These are phyloP conservation scores for Trypanosoma scelopori DNA, from an alignment of 208 protist species.

Conservation along the genomic window DNA sequence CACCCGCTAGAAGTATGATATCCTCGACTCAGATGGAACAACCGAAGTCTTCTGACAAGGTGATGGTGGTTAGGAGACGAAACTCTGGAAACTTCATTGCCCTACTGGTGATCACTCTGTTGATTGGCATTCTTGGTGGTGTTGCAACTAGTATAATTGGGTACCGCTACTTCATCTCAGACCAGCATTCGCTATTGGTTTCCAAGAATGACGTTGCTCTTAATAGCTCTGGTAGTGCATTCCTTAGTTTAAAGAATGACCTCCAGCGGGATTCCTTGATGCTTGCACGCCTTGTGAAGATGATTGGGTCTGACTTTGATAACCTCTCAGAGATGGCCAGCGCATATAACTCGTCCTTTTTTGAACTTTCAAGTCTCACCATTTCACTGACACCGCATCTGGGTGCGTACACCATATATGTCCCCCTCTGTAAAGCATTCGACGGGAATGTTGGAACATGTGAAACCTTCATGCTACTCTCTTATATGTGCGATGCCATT, in stretches of 20 bases:
- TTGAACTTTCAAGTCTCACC: constrained; percentile 32
- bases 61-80: constrained; percentile 32
- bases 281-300: constrained; percentile 28
- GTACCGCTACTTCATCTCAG: constrained; percentile 31
- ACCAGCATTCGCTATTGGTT: constrained; percentile 23
- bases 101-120: constrained; percentile 32
- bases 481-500: neutral
- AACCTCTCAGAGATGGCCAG: constrained; percentile 18
- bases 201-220: constrained; percentile 40
- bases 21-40: neutral
- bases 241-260: constrained; percentile 27
- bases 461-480: neutral
- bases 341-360: constrained; percentile 32
- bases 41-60: neutral
- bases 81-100: constrained; percentile 20
- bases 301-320: constrained; percentile 1
- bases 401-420: constrained; percentile 31
- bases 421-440: constrained; percentile 35
- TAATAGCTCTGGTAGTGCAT: constrained; percentile 39
- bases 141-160: constrained; percentile 41
- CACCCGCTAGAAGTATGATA: too few relatives aligned
- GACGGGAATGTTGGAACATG: constrained; percentile 23
- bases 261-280: constrained; percentile 19
- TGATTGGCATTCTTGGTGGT: constrained; percentile 46
- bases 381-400: constrained; percentile 18